phyloP scores from a whole-genome alignment of 805 yeast species.

The Wickerhamomyces sydowiorum region DNA sequence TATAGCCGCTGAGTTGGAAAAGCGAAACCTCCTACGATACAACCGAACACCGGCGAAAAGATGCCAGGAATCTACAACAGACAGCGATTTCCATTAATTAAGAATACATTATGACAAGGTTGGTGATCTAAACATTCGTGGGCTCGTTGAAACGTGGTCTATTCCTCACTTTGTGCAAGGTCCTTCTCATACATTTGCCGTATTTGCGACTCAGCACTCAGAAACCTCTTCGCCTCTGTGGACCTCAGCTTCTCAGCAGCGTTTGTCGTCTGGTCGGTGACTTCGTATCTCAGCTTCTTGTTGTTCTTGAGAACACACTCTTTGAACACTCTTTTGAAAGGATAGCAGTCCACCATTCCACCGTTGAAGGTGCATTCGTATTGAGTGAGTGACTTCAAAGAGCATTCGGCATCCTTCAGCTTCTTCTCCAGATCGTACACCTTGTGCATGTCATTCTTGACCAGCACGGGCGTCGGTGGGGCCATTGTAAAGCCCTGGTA shows the following conservation, averaged over 20 bases:
- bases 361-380: constrained; percentile 42
- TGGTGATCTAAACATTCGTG: no score
- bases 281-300: constrained; percentile 27
- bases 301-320: constrained; percentile 30
- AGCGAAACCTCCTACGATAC: neutral
- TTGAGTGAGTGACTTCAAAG: constrained; percentile 37
- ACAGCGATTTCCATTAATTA: no score
- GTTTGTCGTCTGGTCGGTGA: constrained; percentile 32
- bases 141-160: no score
- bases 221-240: constrained; percentile 6
- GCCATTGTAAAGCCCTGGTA: no score
- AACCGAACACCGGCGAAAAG: neutral
- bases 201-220: constrained; percentile 5
- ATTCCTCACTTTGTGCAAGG: neutral
- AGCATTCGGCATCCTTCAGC: constrained; percentile 19
- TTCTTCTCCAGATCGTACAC: constrained; percentile 14
- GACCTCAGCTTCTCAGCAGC: constrained; percentile 12
- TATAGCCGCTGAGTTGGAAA: neutral
- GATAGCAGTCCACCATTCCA: constrained; percentile 36
- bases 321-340: constrained; percentile 42
- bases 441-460: constrained; percentile 29
- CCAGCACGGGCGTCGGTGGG: constrained; percentile 42
- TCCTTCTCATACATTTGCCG: neutral
- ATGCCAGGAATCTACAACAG: no score
- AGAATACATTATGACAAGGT: no score